These are phyloP conservation scores for Elsinoe necatrix DNA, from an alignment of 2,329 filamentous ascomycete species.

Conservation along the genomic window DNA sequence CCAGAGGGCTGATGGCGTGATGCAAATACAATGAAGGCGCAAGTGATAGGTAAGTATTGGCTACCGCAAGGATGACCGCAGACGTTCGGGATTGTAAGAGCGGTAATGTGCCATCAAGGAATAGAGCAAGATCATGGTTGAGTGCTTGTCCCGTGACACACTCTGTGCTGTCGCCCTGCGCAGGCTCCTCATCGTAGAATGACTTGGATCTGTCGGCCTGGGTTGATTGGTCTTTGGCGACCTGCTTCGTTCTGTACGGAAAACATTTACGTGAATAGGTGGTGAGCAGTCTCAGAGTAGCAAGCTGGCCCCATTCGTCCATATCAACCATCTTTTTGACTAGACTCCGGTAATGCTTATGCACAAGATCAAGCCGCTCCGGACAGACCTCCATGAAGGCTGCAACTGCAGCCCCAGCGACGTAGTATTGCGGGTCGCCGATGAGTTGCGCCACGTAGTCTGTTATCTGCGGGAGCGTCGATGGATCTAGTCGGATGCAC, in stretches of 20 bases:
- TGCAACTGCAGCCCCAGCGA: slow-evolving; percentile 85
- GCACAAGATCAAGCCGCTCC: slow-evolving; percentile 76
- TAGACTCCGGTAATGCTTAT: slow-evolving; percentile 77
- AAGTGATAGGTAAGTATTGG: slow-evolving; percentile 74
- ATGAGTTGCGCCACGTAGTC: slow-evolving; percentile 72
- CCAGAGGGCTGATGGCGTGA: slow-evolving; percentile 69
- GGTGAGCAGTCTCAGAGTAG: slow-evolving; percentile 71
- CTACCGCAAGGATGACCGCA: slow-evolving; percentile 81
- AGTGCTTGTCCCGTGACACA: slow-evolving; percentile 52
- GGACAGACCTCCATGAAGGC: slow-evolving; percentile 88
- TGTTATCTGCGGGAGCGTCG: slow-evolving; percentile 71
- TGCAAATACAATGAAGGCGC: slow-evolving; percentile 70
- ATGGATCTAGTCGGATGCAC: slow-evolving; percentile 84
- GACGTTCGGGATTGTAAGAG: slow-evolving; percentile 88
- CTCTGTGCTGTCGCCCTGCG: slow-evolving; percentile 38
- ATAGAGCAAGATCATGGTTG: slow-evolving; percentile 73
- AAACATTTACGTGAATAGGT: slow-evolving; percentile 83
- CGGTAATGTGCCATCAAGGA: slow-evolving; percentile 72
- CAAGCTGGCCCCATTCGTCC: slow-evolving; percentile 96
- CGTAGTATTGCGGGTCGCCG: slow-evolving; percentile 89
- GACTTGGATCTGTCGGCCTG: slow-evolving; percentile 40
- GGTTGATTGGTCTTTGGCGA: slow-evolving; percentile 42
- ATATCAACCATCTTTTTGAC: slow-evolving; percentile 92
- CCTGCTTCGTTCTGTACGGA: slow-evolving; percentile 55
- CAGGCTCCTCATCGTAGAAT: slow-evolving; percentile 67